These are phyloP conservation scores for Ogataea henricii DNA, from an alignment of 805 yeast species.

Conservation along the genomic window DNA sequence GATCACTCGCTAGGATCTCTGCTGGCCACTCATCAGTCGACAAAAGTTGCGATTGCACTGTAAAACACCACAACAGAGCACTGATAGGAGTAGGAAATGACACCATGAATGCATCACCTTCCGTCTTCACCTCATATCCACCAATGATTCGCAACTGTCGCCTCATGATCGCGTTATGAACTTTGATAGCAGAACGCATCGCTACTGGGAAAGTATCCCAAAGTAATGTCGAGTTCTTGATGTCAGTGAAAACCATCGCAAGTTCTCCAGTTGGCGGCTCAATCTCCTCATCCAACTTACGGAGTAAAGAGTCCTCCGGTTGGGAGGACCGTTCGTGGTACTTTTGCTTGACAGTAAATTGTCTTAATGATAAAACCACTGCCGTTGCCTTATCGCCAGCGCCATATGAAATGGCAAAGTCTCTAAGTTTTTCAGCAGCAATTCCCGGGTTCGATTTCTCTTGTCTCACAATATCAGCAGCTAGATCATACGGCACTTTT, in stretches of 20 bases:
- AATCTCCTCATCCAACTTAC: constrained; percentile 86
- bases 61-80: constrained; percentile 92
- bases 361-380: constrained; percentile 72
- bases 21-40: constrained; percentile 91
- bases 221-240: constrained; percentile 85
- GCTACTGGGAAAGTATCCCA: constrained; percentile 95
- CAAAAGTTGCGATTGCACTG: constrained; percentile 81
- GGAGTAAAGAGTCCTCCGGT: constrained; percentile 73
- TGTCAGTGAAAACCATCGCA: constrained; percentile 97
- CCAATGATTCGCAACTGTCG: constrained; percentile 89
- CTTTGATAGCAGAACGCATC: constrained; percentile 95
- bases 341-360: constrained; percentile 41
- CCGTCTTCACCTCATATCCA: constrained; percentile 98
- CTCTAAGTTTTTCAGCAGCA: constrained; percentile 92
- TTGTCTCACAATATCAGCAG: constrained; percentile 86
- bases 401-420: constrained; percentile 92
- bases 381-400: constrained; percentile 77
- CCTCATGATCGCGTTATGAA: constrained; percentile 93
- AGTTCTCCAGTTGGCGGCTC: constrained; percentile 93
- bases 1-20: constrained; percentile 81
- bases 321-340: constrained; percentile 45
- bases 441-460: constrained; percentile 80
- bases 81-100: constrained; percentile 91
- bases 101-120: constrained; percentile 99
- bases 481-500: constrained; percentile 74